These are phyloP conservation scores for Eucalyptus curtisii DNA, from an alignment of 345 rosid genomes.

Conservation along the genomic window DNA sequence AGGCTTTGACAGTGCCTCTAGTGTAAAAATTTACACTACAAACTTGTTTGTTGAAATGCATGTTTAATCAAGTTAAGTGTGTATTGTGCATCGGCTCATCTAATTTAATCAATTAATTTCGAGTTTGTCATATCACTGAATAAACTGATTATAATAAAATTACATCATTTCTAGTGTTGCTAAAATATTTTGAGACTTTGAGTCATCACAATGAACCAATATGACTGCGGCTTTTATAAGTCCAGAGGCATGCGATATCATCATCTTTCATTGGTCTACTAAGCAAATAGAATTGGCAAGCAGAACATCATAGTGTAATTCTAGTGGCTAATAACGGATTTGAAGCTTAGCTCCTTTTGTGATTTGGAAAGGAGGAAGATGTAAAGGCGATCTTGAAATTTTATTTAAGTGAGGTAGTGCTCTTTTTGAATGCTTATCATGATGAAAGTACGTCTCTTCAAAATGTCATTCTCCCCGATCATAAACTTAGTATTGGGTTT, in stretches of 20 bases:
- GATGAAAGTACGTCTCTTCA: neutral
- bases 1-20: neutral
- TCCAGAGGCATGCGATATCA: neutral
- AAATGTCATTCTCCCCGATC: neutral
- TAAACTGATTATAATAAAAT: neutral
- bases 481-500: neutral
- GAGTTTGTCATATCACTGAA: neutral
- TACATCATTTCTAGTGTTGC: neutral
- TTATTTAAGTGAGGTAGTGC: neutral
- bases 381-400: neutral
- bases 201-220: neutral
- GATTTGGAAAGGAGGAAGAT: neutral
- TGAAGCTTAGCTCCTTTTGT: neutral
- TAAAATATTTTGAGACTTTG: no score
- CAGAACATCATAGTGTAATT: neutral
- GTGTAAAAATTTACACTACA: neutral
- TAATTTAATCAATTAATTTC: neutral
- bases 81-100: neutral
- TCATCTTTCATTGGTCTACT: neutral
- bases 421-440: neutral
- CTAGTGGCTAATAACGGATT: neutral
- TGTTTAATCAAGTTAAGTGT: neutral
- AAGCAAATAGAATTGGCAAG: neutral
- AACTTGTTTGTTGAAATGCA: neutral
- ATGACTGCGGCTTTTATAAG: neutral